phyloP scores from a whole-genome alignment of 2,329 filamentous ascomycete genomes.

The Penicillium digitatum region DNA sequence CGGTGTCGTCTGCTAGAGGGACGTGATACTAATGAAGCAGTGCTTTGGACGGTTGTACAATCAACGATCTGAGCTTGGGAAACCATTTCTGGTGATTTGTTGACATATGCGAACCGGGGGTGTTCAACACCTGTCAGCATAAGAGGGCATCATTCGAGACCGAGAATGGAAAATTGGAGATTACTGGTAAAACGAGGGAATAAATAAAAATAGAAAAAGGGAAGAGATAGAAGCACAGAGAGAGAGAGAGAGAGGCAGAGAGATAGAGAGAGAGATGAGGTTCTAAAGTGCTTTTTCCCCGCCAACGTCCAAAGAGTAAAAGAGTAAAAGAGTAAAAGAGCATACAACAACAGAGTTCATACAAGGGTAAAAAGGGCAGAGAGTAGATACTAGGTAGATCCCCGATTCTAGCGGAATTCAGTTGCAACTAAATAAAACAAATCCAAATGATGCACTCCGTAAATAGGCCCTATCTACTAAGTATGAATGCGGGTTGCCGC shows the following conservation, averaged over 20 bases:
- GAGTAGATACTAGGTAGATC: background rate
- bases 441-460: background rate
- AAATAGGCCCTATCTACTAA: background rate
- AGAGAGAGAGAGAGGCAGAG: background rate
- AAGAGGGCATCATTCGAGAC: slow-evolving; percentile 11
- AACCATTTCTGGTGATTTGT: slow-evolving; percentile 28
- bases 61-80: slow-evolving; percentile 47
- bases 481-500: background rate
- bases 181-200: background rate
- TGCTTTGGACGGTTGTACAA: slow-evolving; percentile 56
- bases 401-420: slow-evolving; percentile 4
- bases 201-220: background rate
- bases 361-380: background rate
- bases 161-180: background rate
- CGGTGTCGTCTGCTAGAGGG: slow-evolving; percentile 63
- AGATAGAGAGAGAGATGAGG: background rate
- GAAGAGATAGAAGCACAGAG: background rate
- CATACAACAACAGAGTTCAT: background rate
- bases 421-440: background rate
- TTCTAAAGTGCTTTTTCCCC: background rate
- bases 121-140: slow-evolving; percentile 15
- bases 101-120: slow-evolving; percentile 3
- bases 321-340: background rate
- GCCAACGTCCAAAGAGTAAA: background rate
- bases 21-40: slow-evolving; percentile 62